These are phyloP conservation scores for Zopfochytrium polystomum DNA, from an alignment of 371 early-diverging fungal species.

Conservation along the genomic window DNA sequence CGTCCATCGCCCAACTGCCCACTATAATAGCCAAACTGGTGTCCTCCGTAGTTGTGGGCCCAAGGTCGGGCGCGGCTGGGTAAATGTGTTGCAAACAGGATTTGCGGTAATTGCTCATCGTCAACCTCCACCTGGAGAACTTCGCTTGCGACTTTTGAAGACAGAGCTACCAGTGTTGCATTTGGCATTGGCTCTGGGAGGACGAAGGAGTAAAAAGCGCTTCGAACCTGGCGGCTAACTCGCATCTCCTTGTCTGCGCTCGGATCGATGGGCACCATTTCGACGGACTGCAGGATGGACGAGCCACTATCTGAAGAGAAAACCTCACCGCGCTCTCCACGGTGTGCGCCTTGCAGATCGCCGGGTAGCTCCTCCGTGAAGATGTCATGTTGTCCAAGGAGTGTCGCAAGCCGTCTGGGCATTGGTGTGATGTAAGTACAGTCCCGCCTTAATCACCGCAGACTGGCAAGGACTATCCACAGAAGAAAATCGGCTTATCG, in stretches of 20 bases:
- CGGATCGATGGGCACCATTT: not conserved
- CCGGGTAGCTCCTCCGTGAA: no score
- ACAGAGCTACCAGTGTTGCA: conserved; percentile 41
- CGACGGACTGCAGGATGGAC: no score
- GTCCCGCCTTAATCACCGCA: no score
- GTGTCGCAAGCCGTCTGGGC: no score
- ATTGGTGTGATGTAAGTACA: no score
- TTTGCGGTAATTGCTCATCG: conserved; percentile 12
- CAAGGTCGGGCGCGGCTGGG: conserved; percentile 65
- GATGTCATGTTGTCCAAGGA: no score
- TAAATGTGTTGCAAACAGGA: conserved; percentile 20
- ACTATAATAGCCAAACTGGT: conserved; percentile 76
- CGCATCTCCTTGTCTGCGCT: not conserved
- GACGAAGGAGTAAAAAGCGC: conserved; percentile 60
- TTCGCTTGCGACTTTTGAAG: conserved; percentile 39
- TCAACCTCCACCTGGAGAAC: conserved; percentile 51
- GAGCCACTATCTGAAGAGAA: no score
- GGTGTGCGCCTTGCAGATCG: no score
- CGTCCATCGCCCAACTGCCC: conserved; percentile 80
- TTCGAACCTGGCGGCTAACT: conserved; percentile 53
- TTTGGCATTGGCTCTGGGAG: conserved; percentile 50
- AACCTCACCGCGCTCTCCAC: no score
- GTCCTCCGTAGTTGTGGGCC: conserved; percentile 84
- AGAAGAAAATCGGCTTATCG: no score
- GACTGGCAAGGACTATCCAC: no score